Evolutionary conservation across 169 alveolate species (phyloP), one percentile per base, ranked within the genome.

Genomic region (Babesia caballi): DNA sequence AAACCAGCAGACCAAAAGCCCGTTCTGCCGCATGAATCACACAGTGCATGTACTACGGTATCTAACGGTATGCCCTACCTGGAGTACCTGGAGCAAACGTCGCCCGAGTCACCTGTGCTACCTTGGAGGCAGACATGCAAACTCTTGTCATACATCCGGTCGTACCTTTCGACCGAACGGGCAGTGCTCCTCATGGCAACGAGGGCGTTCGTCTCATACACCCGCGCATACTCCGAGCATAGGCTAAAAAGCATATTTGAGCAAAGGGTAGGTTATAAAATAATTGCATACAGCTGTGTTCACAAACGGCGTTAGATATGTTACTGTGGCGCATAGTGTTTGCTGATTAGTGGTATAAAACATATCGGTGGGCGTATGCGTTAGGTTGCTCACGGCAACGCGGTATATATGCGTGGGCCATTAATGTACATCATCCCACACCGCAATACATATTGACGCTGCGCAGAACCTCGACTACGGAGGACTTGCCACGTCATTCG

Each of bases 201-300:
- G 11, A 81, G 80, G 68, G 97, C 97, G n/a, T 96, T 96, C 73
- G 96, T 94, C 19, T 92, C 97, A 19, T 96, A 90, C 80, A 89
- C 95, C 19, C 69, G 98, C 49, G 95, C 94, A 41, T 81, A 81
- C 40, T 81, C 88, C 21, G 88, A 81, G 40, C 83, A 81, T 44
- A 14, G 67, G 17, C 56, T 81, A 17, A 71, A 58, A 33, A 41
- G 61, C 33, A 81, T 71, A 11, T 81, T 81, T 47, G 84, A 71
- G 23, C 41, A 44, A 33, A 40, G 25, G 67, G 84, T 73, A 23
- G 7, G 53, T 51, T 32, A n/a, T n/a, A n/a, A n/a, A n/a, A n/a
- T n/a, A n/a, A n/a, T n/a, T n/a, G n/a, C n/a, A n/a, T n/a, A n/a
- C n/a, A n/a, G n/a, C n/a, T n/a, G n/a, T n/a, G n/a, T n/a, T n/a